These are phyloP conservation scores for Suillus subaureus DNA, from an alignment of 768 basidiomycete genomes.

Conservation along the genomic window DNA sequence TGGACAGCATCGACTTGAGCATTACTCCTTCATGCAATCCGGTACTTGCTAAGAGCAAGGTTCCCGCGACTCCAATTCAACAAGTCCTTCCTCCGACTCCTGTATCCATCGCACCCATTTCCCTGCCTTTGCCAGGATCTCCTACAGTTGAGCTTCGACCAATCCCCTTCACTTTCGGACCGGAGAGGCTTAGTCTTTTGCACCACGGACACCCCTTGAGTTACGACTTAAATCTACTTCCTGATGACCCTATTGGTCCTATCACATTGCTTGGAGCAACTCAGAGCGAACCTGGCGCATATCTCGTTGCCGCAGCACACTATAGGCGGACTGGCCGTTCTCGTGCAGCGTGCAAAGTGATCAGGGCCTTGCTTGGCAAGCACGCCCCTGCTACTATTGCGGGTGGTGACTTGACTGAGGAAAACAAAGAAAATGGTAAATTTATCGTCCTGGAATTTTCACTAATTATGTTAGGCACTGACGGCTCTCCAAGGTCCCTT, in stretches of 20 bases:
- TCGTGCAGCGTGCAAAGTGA: conserved; percentile 30
- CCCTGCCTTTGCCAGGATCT: conserved; percentile 17
- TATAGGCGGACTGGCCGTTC: conserved; percentile 36
- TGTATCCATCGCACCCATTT: conserved; percentile 10
- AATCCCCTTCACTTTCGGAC: conserved; percentile 9
- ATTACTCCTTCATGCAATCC: background rate
- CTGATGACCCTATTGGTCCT: conserved; percentile 31
- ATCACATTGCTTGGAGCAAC: conserved; percentile 30
- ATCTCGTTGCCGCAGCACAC: conserved; percentile 33
- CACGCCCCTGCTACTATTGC: conserved; percentile 7
- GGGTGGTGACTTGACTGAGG: background rate
- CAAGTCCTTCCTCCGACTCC: conserved; percentile 18
- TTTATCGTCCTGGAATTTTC: conserved; percentile 11
- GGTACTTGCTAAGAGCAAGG: conserved; percentile 9
- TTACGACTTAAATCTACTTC: conserved; percentile 30
- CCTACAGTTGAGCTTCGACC: conserved; percentile 13
- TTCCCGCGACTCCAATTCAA: conserved; percentile 7
- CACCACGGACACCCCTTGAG: conserved; percentile 31
- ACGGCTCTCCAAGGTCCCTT: conserved; percentile 13
- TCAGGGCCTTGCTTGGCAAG: conserved; percentile 26
- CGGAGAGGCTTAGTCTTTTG: conserved; percentile 23
- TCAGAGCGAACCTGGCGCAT: conserved; percentile 34
- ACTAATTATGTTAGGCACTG: conserved; percentile 20
- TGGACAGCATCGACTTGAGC: conserved; percentile 27
- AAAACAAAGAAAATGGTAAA: conserved; percentile 27